Percentiles rank a stretch among this genome's conserved stretches.
Conservation (phyloP, 106 monocot species). For the Iris macrosiphon region DNA sequence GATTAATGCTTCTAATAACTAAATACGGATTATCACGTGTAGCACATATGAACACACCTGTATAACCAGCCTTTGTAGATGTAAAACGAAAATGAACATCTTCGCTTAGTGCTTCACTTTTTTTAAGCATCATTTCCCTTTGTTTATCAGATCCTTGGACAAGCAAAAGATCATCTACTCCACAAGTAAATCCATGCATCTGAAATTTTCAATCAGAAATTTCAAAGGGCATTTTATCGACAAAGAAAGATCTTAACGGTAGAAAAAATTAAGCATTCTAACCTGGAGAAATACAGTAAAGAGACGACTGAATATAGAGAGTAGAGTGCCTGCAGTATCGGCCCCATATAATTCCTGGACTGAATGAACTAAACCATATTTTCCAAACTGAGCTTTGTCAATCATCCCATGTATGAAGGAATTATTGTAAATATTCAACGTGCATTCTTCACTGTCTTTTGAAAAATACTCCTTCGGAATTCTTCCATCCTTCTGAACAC, state of each 20-base stretch:
- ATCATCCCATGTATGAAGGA: conserved; percentile 90
- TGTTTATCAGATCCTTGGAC: conserved; percentile 29
- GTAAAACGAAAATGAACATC: conserved; percentile 69
- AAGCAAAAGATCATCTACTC: conserved; percentile 88
- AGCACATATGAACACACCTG: conserved; percentile 39
- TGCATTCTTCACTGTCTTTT: conserved; percentile 34
- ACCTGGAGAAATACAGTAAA: conserved; percentile 94
- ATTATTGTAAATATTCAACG: conserved; percentile 56
- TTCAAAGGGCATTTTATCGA: neutral
- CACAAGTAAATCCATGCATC: conserved; percentile 99
- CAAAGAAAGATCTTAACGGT: neutral
- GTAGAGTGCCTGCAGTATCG: conserved; percentile 65
- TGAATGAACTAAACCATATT: conserved; percentile 86
- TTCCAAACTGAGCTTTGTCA: conserved; percentile 95
- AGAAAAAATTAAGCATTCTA: neutral
- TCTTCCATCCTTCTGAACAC: conserved; percentile 57
- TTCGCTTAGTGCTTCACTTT: conserved; percentile 51
- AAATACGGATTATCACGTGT: no score
- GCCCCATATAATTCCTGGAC: conserved; percentile 94
- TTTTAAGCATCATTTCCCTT: conserved; percentile 46
- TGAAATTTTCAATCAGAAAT: conserved; percentile 17
- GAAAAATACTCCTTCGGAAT: conserved; percentile 67
- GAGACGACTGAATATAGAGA: conserved; percentile 81
- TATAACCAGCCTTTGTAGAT: conserved; percentile 10
- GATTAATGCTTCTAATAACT: no score